A percentile compares a stretch with the other conserved stretches of the same genome.
Evolutionary conservation across 140 eudicot species (phyloP).

Genomic region (Anethum foeniculum): DNA sequence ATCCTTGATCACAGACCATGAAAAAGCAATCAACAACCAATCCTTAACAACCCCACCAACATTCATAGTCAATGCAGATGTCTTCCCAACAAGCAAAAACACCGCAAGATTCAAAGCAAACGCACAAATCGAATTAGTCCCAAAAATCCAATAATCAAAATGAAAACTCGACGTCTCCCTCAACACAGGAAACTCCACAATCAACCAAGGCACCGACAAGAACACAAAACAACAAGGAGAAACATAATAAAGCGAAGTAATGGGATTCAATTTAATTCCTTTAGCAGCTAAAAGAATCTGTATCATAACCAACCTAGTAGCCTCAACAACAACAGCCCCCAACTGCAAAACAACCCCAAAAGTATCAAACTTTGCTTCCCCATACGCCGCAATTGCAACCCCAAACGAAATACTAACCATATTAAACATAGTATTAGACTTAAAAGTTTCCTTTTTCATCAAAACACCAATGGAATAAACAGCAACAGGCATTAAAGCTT

Average conservation of each 20-base stretch:
- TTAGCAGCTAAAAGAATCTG: slow-evolving; percentile 53
- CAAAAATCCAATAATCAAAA: slow-evolving; percentile 50
- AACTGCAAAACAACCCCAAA: slow-evolving; percentile 55
- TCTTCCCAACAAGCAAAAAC: slow-evolving; percentile 75
- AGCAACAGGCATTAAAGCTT: slow-evolving; percentile 73
- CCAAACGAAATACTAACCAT: slow-evolving; percentile 60
- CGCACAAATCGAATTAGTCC: slow-evolving; percentile 59
- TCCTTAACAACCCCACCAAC: slow-evolving; percentile 86
- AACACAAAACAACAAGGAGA: slow-evolving; percentile 63
- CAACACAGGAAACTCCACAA: slow-evolving; percentile 52
- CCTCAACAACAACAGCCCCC: slow-evolving; percentile 57
- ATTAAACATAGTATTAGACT: slow-evolving; percentile 34
- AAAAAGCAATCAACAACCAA: slow-evolving; percentile 76
- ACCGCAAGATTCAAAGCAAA: slow-evolving; percentile 69
- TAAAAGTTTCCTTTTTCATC: slow-evolving; percentile 39
- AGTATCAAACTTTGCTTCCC: slow-evolving; percentile 38
- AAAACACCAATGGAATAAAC: slow-evolving; percentile 50
- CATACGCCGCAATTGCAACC: slow-evolving; percentile 40
- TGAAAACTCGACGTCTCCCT: slow-evolving; percentile 28
- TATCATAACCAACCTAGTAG: slow-evolving; percentile 61
- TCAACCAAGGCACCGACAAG: slow-evolving; percentile 58
- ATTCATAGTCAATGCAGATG: slow-evolving; percentile 81
- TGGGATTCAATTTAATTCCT: slow-evolving; percentile 54
- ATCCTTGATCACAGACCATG: slow-evolving; percentile 90
- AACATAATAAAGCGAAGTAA: slow-evolving; percentile 62